A percentile compares a stretch with the other conserved stretches of the same genome.
phyloP scores from a whole-genome alignment of 345 rosid species.

The Citrus hindsii region DNA sequence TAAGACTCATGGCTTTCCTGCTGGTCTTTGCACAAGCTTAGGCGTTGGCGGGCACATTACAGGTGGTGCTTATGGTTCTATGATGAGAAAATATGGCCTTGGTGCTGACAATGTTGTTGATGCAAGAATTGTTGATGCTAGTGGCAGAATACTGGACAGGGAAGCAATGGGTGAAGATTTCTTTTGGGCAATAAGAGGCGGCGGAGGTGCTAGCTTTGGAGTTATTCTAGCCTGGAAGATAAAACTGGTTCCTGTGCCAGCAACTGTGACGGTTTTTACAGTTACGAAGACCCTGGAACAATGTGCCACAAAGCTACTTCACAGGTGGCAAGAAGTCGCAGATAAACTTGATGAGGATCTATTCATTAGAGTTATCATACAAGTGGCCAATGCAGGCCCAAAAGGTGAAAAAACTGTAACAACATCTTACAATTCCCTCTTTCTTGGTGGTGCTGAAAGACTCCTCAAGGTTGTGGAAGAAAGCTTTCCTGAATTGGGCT shows the following conservation, averaged over 20 bases:
- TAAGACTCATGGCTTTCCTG: conserved; percentile 29
- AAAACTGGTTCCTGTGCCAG: conserved; percentile 18
- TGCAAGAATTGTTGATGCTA: conserved; percentile 15
- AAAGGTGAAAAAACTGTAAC: conserved; percentile 9
- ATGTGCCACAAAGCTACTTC: conserved; percentile 6
- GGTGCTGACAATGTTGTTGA: conserved; percentile 23
- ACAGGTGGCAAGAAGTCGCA: conserved; percentile 18
- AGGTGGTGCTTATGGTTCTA: conserved; percentile 17
- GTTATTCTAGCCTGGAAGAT: conserved; percentile 19
- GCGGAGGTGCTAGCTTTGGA: conserved; percentile 24
- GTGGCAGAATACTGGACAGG: conserved; percentile 18
- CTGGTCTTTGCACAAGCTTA: conserved; percentile 30
- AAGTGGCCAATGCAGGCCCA: neutral
- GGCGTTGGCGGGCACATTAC: conserved; percentile 30
- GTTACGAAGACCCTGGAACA: conserved; percentile 18
- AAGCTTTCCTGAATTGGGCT: neutral
- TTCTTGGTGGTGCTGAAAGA: neutral
- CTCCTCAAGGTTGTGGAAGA: neutral
- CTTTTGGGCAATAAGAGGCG: conserved; percentile 29
- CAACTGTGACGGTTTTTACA: conserved; percentile 15
- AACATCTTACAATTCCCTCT: neutral
- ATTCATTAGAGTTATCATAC: conserved; percentile 4
- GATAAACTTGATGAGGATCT: conserved; percentile 5
- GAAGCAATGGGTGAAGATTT: conserved; percentile 22
- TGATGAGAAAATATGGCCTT: conserved; percentile 27